These are phyloP conservation scores for Syzygium oleosum DNA, from an alignment of 345 rosid species.

Conservation along the genomic window DNA sequence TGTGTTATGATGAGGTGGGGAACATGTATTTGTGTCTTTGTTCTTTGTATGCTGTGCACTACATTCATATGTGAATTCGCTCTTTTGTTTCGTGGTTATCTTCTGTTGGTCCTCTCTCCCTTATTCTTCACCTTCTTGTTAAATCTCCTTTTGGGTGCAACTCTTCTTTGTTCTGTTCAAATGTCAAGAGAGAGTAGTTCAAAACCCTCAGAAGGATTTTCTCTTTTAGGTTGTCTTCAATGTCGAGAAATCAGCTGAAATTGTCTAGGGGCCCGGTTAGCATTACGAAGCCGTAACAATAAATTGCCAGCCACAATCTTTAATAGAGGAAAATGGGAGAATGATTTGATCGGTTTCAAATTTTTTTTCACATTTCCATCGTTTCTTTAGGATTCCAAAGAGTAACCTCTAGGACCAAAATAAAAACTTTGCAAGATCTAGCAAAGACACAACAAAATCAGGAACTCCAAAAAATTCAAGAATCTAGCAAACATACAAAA, in stretches of 20 bases:
- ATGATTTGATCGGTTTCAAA: background rate
- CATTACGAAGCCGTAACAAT: background rate
- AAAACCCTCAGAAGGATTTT: too few relatives aligned
- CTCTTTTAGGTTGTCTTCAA: too few relatives aligned
- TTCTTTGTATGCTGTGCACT: background rate
- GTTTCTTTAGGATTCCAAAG: background rate
- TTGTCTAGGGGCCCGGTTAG: background rate
- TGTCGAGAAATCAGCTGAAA: too few relatives aligned
- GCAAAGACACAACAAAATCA: conserved; percentile 3
- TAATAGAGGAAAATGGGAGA: background rate
- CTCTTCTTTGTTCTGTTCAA: too few relatives aligned
- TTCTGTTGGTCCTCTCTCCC: too few relatives aligned
- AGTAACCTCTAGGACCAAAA: background rate
- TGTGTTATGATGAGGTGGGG: too few relatives aligned
- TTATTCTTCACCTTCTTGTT: too few relatives aligned
- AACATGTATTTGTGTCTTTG: background rate
- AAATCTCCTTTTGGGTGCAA: too few relatives aligned
- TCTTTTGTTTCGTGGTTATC: too few relatives aligned
- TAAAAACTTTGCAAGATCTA: conserved; percentile 20
- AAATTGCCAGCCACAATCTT: background rate
- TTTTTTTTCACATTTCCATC: background rate
- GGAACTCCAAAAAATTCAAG: background rate
- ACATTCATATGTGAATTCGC: too few relatives aligned
- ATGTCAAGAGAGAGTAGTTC: too few relatives aligned
- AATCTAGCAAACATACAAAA: background rate